Evolutionary conservation across 1,139 yeast genomes (phyloP).

Genomic region (Suhomyces bolitotheri): DNA sequence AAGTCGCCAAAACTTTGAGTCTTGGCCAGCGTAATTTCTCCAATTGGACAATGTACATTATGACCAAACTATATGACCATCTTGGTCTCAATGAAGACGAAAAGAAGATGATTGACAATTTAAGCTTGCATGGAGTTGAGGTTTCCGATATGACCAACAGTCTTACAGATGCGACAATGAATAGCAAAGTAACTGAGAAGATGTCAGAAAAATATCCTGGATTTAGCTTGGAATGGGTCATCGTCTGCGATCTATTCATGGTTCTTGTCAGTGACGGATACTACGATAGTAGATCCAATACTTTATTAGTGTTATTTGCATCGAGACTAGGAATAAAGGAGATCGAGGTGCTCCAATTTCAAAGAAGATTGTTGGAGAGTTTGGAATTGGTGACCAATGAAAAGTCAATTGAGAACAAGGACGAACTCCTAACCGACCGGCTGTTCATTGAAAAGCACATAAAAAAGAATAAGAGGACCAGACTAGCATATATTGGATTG

Average conservation of each 20-base stretch:
- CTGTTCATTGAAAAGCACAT: conserved; percentile 71
- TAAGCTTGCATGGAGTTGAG: conserved; percentile 81
- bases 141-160: conserved; percentile 69
- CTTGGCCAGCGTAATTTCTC: conserved; percentile 79
- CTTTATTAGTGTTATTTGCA: conserved; percentile 70
- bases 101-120: conserved; percentile 80
- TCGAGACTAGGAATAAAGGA: conserved; percentile 53
- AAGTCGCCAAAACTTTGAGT: conserved; percentile 60
- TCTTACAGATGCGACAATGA: conserved; percentile 33
- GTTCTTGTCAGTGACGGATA: conserved; percentile 79
- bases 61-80: conserved; percentile 76
- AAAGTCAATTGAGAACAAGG: conserved; percentile 52
- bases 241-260: conserved; percentile 84
- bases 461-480: conserved; percentile 61
- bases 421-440: conserved; percentile 74
- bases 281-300: conserved; percentile 86
- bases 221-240: conserved; percentile 88
- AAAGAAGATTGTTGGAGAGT: conserved; percentile 85
- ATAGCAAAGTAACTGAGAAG: conserved; percentile 6
- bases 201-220: conserved; percentile 29
- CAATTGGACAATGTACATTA: conserved; percentile 79
- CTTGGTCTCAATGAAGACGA: conserved; percentile 74
- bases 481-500: conserved; percentile 84
- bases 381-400: conserved; percentile 78
- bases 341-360: conserved; percentile 83